phyloP scores from a whole-genome alignment of 768 basidiomycete species.

The Termitomyces sp. region DNA sequence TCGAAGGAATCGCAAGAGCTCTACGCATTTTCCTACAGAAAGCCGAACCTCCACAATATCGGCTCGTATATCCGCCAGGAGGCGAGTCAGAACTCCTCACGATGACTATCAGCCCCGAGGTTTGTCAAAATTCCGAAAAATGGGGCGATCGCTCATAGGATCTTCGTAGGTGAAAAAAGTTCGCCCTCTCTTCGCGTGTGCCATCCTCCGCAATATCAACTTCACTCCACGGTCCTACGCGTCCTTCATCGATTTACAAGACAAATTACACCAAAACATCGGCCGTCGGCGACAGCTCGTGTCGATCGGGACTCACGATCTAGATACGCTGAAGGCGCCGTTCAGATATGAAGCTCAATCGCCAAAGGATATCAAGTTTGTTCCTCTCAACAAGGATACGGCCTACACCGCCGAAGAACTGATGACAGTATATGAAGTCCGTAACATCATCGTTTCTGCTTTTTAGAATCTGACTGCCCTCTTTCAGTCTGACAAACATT shows the following conservation, averaged over 20 bases:
- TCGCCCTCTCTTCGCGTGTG: constrained; percentile 88
- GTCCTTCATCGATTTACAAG: constrained; percentile 98
- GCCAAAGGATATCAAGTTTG: constrained; percentile 89
- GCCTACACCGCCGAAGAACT: constrained; percentile 84
- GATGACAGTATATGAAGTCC: constrained; percentile 91
- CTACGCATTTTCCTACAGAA: constrained; percentile 79
- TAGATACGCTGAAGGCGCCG: constrained; percentile 82
- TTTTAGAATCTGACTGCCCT: neutral
- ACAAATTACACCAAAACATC: constrained; percentile 96
- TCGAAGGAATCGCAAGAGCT: constrained; percentile 90
- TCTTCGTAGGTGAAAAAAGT: constrained; percentile 63
- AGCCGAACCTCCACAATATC: constrained; percentile 65
- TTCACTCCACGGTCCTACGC: constrained; percentile 89
- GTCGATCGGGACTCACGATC: constrained; percentile 95
- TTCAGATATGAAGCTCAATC: constrained; percentile 83
- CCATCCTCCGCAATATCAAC: constrained; percentile 83
- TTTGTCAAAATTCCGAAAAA: constrained; percentile 24
- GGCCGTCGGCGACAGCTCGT: constrained; percentile 87
- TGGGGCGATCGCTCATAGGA: neutral
- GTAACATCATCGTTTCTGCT: constrained; percentile 12
- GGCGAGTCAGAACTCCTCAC: constrained; percentile 64
- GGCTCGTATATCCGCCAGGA: constrained; percentile 63
- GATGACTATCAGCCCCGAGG: constrained; percentile 68
- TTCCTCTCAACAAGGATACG: constrained; percentile 75
- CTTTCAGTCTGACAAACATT: constrained; percentile 82